Percentiles rank a stretch among this genome's conserved stretches.
These are phyloP conservation scores for Rubroboletus pulcherrimus DNA, from an alignment of 768 basidiomycete species.

Conservation along the genomic window DNA sequence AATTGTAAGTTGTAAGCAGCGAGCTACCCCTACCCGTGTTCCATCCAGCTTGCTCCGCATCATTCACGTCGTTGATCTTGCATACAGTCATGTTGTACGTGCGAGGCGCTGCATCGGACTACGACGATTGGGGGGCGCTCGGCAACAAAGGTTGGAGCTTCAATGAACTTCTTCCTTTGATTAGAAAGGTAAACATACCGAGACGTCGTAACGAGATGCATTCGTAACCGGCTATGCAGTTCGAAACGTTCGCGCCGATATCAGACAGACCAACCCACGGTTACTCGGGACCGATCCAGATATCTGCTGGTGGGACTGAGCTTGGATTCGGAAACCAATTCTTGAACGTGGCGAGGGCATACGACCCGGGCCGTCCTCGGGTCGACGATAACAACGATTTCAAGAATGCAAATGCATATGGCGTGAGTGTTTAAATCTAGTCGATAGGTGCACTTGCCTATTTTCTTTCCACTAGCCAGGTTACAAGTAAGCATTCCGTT, in stretches of 20 bases:
- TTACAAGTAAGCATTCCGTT: slow-evolving; percentile 13
- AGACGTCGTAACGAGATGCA: background rate
- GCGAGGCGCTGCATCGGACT: slow-evolving; percentile 59
- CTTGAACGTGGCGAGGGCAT: slow-evolving; percentile 41
- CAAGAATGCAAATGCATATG: slow-evolving; percentile 23
- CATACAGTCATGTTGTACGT: slow-evolving; percentile 47
- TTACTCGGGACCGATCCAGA: slow-evolving; percentile 29
- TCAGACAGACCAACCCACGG: slow-evolving; percentile 36
- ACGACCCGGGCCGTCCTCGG: slow-evolving; percentile 44
- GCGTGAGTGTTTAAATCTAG: slow-evolving; percentile 11
- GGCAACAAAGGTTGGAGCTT: slow-evolving; percentile 62
- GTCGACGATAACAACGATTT: slow-evolving; percentile 51
- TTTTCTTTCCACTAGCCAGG: slow-evolving; percentile 5
- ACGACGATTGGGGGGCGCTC: slow-evolving; percentile 53
- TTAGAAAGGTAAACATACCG: slow-evolving; percentile 46
- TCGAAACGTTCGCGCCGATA: slow-evolving; percentile 35
- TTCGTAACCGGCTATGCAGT: slow-evolving; percentile 43
- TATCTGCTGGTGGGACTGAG: slow-evolving; percentile 11
- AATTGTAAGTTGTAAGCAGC: slow-evolving; percentile 42
- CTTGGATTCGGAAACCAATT: slow-evolving; percentile 37
- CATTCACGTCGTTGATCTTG: background rate
- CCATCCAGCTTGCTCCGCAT: background rate
- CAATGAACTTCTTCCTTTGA: slow-evolving; percentile 50
- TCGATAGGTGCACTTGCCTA: background rate
- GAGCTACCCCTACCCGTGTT: no score